Conservation (phyloP, 2,329 filamentous ascomycete genomes). For the Colletotrichum siamense region DNA sequence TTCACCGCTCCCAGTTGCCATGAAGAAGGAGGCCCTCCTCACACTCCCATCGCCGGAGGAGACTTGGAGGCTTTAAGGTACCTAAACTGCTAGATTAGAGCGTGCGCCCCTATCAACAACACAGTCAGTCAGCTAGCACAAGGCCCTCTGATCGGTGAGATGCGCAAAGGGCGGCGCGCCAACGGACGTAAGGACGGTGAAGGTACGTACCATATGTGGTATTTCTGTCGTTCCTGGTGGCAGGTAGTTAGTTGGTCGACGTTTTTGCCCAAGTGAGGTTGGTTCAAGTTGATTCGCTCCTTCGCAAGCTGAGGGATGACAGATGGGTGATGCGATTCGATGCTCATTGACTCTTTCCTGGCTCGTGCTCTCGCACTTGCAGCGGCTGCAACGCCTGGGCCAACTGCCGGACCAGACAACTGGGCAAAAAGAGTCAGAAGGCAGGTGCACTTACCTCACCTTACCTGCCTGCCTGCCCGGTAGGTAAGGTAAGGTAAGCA, state of each 20-base stretch:
- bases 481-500: background rate
- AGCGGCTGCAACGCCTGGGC: background rate
- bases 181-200: slow-evolving; percentile 6
- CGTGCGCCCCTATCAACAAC: background rate
- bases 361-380: background rate
- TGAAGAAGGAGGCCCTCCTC: background rate
- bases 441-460: background rate
- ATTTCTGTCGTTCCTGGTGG: background rate
- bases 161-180: background rate
- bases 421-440: background rate
- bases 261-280: background rate
- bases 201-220: background rate
- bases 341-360: background rate
- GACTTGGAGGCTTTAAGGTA: background rate
- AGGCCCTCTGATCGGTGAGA: background rate
- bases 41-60: background rate
- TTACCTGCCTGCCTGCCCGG: background rate
- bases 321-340: background rate
- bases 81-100: background rate
- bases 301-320: background rate
- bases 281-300: background rate
- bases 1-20: background rate
- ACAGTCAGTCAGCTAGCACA: background rate
- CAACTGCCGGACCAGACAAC: background rate
- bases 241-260: background rate